phyloP scores from a whole-genome alignment of 768 basidiomycete genomes.

The Collybia mongolica region DNA sequence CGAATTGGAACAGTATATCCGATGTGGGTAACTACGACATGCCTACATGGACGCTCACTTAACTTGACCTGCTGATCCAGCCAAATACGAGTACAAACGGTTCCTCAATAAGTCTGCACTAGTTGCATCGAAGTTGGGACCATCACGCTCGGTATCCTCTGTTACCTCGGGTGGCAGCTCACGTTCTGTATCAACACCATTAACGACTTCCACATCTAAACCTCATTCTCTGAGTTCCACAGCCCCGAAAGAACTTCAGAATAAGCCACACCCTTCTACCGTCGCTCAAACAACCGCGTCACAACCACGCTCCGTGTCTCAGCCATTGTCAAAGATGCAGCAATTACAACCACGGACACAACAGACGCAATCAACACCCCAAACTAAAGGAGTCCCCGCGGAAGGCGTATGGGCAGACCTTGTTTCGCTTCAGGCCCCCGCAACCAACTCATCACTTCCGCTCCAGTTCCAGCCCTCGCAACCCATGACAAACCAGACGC shows the following conservation, averaged over 20 bases:
- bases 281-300: conserved; percentile 11
- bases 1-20: conserved; percentile 89
- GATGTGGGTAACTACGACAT: conserved; percentile 50
- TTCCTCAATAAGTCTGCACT: conserved; percentile 54
- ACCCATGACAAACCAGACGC: conserved; percentile 1
- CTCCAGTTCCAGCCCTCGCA: conserved; percentile 37
- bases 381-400: conserved; percentile 13
- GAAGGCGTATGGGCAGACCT: conserved; percentile 60
- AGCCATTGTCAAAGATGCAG: conserved; percentile 19
- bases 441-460: conserved; percentile 50
- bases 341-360: conserved; percentile 17
- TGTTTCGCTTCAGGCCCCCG: conserved; percentile 42
- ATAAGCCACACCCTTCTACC: conserved; percentile 14
- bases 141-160: conserved; percentile 37
- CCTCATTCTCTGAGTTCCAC: conserved; percentile 15
- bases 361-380: conserved; percentile 16
- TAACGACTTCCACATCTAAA: conserved; percentile 22
- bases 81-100: conserved; percentile 77
- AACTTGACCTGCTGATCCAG: conserved; percentile 32
- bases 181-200: conserved; percentile 17
- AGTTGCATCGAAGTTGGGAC: conserved; percentile 44
- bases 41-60: conserved; percentile 1
- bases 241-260: conserved; percentile 8
- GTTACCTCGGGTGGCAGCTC: conserved; percentile 15
- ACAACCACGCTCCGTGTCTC: conserved; percentile 20